Conservation (phyloP, 208 protist genomes). For the Leishmania mexicana region DNA sequence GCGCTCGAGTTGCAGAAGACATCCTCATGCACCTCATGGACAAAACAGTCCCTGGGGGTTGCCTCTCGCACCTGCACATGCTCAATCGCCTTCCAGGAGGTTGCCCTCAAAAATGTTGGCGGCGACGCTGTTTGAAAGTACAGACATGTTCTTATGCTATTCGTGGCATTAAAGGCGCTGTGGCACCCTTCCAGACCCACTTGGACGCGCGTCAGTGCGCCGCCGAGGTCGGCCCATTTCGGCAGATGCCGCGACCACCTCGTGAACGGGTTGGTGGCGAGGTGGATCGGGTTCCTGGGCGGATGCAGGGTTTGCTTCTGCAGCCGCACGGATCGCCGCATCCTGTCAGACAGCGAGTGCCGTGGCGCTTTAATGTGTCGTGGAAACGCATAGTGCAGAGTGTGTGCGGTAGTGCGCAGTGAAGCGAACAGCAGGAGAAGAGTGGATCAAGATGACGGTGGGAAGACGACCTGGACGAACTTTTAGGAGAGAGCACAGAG, state of each 20-base stretch:
- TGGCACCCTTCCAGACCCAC: constrained; percentile 85
- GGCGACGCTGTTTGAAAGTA: constrained; percentile 70
- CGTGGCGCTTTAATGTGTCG: not conserved
- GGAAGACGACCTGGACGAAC: not conserved
- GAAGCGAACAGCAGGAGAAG: not conserved
- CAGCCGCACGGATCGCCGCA: not conserved
- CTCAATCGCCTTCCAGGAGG: constrained; percentile 52
- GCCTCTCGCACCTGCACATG: constrained; percentile 41
- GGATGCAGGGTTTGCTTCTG: constrained; percentile 58
- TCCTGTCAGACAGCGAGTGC: not conserved
- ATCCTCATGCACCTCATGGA: no score
- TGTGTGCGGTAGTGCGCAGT: not conserved
- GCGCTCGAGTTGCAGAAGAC: not conserved
- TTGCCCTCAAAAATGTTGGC: constrained; percentile 62
- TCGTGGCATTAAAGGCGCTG: constrained; percentile 88
- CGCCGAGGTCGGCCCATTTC: constrained; percentile 29
- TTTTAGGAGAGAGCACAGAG: not conserved
- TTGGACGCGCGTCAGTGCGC: constrained; percentile 15
- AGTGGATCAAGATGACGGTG: not conserved
- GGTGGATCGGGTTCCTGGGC: constrained; percentile 36
- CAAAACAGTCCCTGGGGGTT: no score
- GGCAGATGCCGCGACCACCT: constrained; percentile 67
- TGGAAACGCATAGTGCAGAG: not conserved
- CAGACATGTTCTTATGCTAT: constrained; percentile 78
- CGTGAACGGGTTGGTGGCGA: constrained; percentile 61